Base-by-base conservation (phyloP, 1,284 basidiomycete species). In the Stereum hirsutum region DNA sequence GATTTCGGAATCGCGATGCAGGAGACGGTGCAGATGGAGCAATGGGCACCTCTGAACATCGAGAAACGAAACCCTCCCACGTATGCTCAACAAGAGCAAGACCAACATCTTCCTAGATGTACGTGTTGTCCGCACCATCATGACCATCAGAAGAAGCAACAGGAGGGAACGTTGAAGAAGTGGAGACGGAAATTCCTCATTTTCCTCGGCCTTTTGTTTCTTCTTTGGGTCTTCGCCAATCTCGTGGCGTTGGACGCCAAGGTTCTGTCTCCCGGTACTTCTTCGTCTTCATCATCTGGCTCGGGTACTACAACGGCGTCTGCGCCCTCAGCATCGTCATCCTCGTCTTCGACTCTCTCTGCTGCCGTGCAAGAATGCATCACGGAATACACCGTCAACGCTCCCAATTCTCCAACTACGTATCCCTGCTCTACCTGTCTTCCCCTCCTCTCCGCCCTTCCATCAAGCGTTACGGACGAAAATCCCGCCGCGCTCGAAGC, bases 361-460 rank as follows among this genome's bases (percentile, higher is more conserved):
- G 55, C 53, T 25, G 58, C 64, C 40, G 61, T 66, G 24, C 60
- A 67, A 45, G 61, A 67, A 49, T 75, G 73, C 52, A 54, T 76
- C 31, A 62, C 65, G 17, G 62, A 76, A 49, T 75, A 67, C 53
- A 63, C 56, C 15, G 50, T 74, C 35, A 65, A 74, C 39, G 74
- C 73, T 0, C 65, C 72, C 0, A 56, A 60, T 1, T 58, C 64
- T 40, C 70, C 73, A 0, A 51, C 57, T 15, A 52, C 54, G 1
- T 76, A 74, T 51, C 71, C 72, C 12, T 75, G 74, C 49, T 63
- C 65, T 27, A 64, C 65, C 4, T 75, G 73, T 49, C 60, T 72
- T 21, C 52, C 71, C 0, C 50, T 62, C 19, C 54, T 75, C 1
- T 61, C 64, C 48, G 52, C 54, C 11, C 57, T 74, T 8, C 62